These are phyloP conservation scores for Acanthamoeba sp. DNA, from an alignment of 208 protist species.

Conservation along the genomic window DNA sequence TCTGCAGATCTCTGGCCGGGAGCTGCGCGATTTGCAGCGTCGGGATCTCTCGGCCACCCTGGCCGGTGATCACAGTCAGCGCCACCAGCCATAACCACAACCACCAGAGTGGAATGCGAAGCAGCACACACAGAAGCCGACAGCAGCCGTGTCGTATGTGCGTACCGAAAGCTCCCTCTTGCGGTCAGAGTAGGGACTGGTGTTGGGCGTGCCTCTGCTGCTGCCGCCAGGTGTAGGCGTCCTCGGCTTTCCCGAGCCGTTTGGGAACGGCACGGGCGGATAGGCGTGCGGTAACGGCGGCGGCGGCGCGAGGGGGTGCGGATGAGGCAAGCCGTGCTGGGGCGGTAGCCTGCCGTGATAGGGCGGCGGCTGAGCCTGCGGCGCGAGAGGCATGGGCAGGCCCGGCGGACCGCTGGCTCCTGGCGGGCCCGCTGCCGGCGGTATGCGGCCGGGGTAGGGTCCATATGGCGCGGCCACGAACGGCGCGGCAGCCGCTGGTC, in stretches of 20 bases:
- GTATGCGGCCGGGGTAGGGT: neutral
- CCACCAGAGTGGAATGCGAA: too few relatives aligned
- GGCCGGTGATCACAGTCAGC: too few relatives aligned
- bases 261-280: neutral
- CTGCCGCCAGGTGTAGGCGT: neutral
- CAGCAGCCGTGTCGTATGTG: too few relatives aligned
- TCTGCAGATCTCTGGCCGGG: constrained; percentile 34
- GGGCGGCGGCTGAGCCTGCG: neutral
- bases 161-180: neutral
- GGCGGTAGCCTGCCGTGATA: neutral
- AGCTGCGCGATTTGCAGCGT: constrained; percentile 43
- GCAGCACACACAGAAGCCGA: neutral
- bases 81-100: too few relatives aligned
- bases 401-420: neutral
- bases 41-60: constrained; percentile 46
- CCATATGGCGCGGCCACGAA: neutral
- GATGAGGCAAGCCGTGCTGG: neutral
- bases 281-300: neutral
- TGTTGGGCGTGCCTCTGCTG: constrained; percentile 16
- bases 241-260: neutral
- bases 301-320: neutral
- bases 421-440: neutral
- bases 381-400: neutral
- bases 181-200: constrained; percentile 16
- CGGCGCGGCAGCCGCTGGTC: neutral